Conservation (phyloP, 495 filamentous ascomycete species). For the Penicillium coprophilum region DNA sequence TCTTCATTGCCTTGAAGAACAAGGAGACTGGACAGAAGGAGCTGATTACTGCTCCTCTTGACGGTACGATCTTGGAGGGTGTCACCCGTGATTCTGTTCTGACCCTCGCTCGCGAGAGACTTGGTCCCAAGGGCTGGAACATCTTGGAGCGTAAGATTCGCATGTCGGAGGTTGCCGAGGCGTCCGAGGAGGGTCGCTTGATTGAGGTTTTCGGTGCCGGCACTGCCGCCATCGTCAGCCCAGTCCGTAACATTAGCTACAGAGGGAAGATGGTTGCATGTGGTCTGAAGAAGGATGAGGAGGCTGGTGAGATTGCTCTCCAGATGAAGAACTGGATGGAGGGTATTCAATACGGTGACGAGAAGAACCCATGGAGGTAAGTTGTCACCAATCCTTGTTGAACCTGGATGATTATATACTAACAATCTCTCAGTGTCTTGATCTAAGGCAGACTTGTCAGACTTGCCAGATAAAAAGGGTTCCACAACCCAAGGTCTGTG, state of each 20-base stretch:
- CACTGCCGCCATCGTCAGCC: constrained; percentile 74
- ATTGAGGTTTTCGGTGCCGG: constrained; percentile 92
- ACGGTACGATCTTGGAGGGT: constrained; percentile 96
- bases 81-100: constrained; percentile 89
- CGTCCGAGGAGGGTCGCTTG: constrained; percentile 78
- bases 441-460: constrained; percentile 21
- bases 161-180: constrained; percentile 78
- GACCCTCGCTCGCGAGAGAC: constrained; percentile 74
- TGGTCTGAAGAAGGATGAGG: constrained; percentile 70
- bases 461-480: neutral
- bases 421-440: constrained; percentile 27
- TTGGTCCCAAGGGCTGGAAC: constrained; percentile 83
- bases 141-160: constrained; percentile 85
- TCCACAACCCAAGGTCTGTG: constrained; percentile 2
- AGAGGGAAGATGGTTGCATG: constrained; percentile 74
- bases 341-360: constrained; percentile 89
- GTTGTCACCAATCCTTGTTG: constrained; percentile 2
- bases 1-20: constrained; percentile 80
- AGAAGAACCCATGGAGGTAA: constrained; percentile 80
- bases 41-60: constrained; percentile 86
- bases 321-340: constrained; percentile 97
- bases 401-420: constrained; percentile 6
- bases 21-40: constrained; percentile 85
- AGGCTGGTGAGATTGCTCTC: constrained; percentile 80
- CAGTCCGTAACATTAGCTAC: constrained; percentile 85